These are phyloP conservation scores for Eimeria brunetti DNA, from an alignment of 169 alveolate species.

Conservation along the genomic window DNA sequence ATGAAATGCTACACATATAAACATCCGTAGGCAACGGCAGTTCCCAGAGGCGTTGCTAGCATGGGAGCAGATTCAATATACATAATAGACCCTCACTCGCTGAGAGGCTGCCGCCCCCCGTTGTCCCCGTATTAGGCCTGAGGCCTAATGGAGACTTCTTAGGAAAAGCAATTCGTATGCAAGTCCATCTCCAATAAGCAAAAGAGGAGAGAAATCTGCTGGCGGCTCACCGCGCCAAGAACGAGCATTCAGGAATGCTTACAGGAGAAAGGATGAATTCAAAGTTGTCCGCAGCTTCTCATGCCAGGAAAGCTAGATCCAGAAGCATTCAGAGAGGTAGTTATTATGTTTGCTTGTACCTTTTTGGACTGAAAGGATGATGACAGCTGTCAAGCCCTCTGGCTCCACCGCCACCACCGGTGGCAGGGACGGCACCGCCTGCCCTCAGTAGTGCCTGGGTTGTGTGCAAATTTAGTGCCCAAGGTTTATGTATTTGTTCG, in stretches of 20 bases:
- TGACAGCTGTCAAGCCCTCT: not conserved
- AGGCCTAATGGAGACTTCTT: not conserved
- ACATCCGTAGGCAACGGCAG: not conserved
- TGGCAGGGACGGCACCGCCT: not conserved
- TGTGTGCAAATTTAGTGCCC: not conserved
- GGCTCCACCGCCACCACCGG: not conserved
- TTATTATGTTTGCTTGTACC: not conserved
- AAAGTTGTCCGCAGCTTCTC: not conserved
- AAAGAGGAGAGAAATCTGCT: not conserved
- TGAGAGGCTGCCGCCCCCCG: not conserved
- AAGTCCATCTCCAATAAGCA: slow-evolving; percentile 45
- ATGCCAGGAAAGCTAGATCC: not conserved
- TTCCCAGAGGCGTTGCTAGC: not conserved
- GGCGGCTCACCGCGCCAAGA: not conserved
- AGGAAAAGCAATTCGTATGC: not conserved
- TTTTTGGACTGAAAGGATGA: not conserved
- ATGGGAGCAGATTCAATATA: not conserved
- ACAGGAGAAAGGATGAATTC: not conserved
- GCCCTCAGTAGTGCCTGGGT: not conserved
- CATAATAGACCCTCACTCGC: not conserved
- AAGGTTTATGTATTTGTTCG: not conserved
- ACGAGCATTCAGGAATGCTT: not conserved
- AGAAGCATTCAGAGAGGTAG: not conserved
- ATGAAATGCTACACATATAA: not conserved
- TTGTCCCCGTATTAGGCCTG: slow-evolving; percentile 6